Conservation (phyloP, 306 rosid genomes). For the Begonia loranthoides region DNA sequence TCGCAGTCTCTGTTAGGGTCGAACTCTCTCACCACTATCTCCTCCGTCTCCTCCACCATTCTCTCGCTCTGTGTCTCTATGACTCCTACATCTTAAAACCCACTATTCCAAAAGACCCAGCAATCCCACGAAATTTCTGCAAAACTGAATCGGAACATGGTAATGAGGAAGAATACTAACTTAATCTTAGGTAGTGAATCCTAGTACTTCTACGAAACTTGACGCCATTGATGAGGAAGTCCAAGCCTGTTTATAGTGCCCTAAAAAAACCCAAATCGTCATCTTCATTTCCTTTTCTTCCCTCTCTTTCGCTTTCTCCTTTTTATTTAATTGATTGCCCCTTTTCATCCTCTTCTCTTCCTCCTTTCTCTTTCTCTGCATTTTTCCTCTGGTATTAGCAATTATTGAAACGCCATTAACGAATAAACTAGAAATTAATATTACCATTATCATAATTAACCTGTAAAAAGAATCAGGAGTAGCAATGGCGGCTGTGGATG, state of each 20-base stretch:
- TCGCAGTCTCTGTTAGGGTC: constrained; percentile 25
- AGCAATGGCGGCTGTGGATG: constrained; percentile 62
- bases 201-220: too few relatives aligned
- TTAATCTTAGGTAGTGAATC: too few relatives aligned
- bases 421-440: too few relatives aligned
- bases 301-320: not conserved
- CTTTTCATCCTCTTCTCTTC: not conserved
- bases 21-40: constrained; percentile 29
- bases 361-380: not conserved
- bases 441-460: too few relatives aligned
- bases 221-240: constrained; percentile 9
- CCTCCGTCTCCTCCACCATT: too few relatives aligned
- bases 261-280: constrained; percentile 14
- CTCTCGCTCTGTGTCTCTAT: not conserved
- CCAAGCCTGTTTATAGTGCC: constrained; percentile 12
- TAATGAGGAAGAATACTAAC: too few relatives aligned
- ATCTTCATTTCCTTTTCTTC: constrained; percentile 10
- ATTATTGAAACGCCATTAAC: too few relatives aligned
- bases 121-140: not conserved
- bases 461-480: not conserved
- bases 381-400: too few relatives aligned
- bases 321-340: not conserved
- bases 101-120: too few relatives aligned
- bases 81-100: too few relatives aligned
- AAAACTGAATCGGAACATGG: too few relatives aligned